A percentile compares a stretch with the other conserved stretches of the same genome.
Conservation (phyloP, 2,329 filamentous ascomycete genomes). For the Arthroderma sp. region DNA sequence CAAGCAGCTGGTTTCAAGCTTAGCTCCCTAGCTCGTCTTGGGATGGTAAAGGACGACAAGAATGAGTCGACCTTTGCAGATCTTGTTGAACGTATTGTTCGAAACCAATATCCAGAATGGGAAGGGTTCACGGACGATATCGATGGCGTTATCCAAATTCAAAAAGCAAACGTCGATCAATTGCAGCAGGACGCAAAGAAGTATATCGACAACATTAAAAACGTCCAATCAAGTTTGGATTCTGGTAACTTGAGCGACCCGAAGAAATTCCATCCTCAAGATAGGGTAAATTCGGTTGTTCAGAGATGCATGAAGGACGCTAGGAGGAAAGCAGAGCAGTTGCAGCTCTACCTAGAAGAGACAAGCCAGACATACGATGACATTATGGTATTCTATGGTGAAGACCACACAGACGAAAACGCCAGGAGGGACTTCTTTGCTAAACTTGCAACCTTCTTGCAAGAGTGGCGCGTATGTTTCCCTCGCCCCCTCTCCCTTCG, state of each 20-base stretch:
- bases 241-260: constrained; percentile 89
- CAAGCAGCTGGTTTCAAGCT: constrained; percentile 97
- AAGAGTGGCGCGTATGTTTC: constrained; percentile 67
- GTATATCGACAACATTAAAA: constrained; percentile 91
- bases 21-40: constrained; percentile 78
- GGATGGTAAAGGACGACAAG: constrained; percentile 98
- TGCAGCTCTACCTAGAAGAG: constrained; percentile 84
- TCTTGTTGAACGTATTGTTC: constrained; percentile 88
- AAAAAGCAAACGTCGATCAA: constrained; percentile 93
- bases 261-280: constrained; percentile 95
- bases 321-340: constrained; percentile 85
- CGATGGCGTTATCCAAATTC: constrained; percentile 58
- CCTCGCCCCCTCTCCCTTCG: constrained; percentile 2
- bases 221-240: constrained; percentile 83
- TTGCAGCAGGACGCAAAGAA: constrained; percentile 73
- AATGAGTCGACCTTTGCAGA: constrained; percentile 95
- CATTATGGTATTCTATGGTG: constrained; percentile 92
- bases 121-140: constrained; percentile 82
- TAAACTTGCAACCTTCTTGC: constrained; percentile 80
- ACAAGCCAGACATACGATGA: constrained; percentile 86
- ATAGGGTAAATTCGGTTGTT: constrained; percentile 82
- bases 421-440: constrained; percentile 90
- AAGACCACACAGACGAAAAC: constrained; percentile 83
- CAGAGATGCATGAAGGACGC: constrained; percentile 95
- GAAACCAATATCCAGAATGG: constrained; percentile 94